Evolutionary conservation across 192 early-diverging fungal genomes (phyloP).

Genomic region (Geosiphon pyriformis): DNA sequence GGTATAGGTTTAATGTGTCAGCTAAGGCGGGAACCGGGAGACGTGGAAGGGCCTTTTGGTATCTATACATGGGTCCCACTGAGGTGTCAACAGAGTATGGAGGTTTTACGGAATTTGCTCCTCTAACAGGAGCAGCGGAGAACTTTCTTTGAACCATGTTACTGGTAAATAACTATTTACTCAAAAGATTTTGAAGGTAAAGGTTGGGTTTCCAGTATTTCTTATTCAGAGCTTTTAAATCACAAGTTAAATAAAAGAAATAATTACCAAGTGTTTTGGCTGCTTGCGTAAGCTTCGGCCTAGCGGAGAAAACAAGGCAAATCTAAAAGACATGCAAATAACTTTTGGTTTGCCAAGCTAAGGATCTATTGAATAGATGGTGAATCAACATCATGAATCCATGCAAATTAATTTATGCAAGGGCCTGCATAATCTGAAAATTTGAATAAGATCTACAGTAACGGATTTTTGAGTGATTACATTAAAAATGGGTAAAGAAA

Average conservation of each 20-base stretch:
- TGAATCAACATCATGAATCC: no score
- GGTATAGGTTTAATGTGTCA: slow-evolving; percentile 81
- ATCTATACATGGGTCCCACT: slow-evolving; percentile 63
- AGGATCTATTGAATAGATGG: no score
- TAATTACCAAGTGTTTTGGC: neutral
- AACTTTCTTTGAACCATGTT: slow-evolving; percentile 7
- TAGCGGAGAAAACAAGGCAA: neutral
- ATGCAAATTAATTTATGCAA: no score
- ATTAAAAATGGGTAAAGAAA: slow-evolving; percentile 1
- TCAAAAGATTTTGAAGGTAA: no score
- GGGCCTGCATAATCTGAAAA: no score
- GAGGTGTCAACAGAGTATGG: slow-evolving; percentile 27
- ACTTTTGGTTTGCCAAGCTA: no score
- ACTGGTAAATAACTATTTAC: no score
- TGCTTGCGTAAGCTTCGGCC: neutral
- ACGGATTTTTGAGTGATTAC: no score
- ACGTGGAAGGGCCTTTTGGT: slow-evolving; percentile 74
- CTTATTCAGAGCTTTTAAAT: no score
- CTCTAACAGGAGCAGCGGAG: neutral
- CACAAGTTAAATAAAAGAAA: neutral
- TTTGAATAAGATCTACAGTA: no score
- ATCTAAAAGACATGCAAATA: neutral
- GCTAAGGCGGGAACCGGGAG: slow-evolving; percentile 83
- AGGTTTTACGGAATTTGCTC: neutral
- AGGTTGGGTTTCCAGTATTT: no score